Evolutionary conservation across 2,329 filamentous ascomycete genomes (phyloP), one percentile per base, ranked within the genome.

Genomic region (Exserohilum rostratum): DNA sequence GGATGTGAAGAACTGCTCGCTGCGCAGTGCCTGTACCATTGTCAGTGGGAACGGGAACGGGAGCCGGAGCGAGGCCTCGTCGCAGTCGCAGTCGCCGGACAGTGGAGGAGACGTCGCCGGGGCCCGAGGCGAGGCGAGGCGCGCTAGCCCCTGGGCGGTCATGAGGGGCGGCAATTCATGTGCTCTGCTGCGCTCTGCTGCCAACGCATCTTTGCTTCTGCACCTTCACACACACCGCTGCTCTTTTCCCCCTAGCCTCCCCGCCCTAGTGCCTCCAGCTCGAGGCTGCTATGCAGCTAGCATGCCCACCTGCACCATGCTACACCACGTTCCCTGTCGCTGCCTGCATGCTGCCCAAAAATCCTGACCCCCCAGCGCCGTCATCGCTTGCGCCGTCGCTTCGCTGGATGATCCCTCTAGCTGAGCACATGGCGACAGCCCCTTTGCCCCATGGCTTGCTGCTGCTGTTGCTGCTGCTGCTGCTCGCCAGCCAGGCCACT

Each of bases 241-340:
- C 50, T 27, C n/a, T 27, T 31, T 46, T 55, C 34, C 48, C 46
- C 30, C 47, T 46, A 49, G 55, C 48, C 48, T 25, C 22, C 4
- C 22, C 22, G 7, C 45, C 53, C 48, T 58, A 59, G 55, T 42
- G 46, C 58, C 11, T 53, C 47, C 44, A 46, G 50, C 49, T 60
- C 57, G 63, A 65, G 58, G 56, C 57, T 63, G 58, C 46, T 49
- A 58, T 67, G 66, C 66, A 55, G 60, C 60, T 61, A 61, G 44
- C 57, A 50, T 54, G 58, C 66, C 72, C 70, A 73, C 69, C 68
- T 67, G 65, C 61, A 68, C 46, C 42, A 53, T 54, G 62, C 65
- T 67, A 72, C 72, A 71, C 67, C 62, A 54, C 64, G 44, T 53
- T 46, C 66, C 65, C 66, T 57, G 64, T 61, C 52, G 38, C 40